Evolutionary conservation across 192 early-diverging fungal genomes (phyloP).

Genomic region (Podila horticola): DNA sequence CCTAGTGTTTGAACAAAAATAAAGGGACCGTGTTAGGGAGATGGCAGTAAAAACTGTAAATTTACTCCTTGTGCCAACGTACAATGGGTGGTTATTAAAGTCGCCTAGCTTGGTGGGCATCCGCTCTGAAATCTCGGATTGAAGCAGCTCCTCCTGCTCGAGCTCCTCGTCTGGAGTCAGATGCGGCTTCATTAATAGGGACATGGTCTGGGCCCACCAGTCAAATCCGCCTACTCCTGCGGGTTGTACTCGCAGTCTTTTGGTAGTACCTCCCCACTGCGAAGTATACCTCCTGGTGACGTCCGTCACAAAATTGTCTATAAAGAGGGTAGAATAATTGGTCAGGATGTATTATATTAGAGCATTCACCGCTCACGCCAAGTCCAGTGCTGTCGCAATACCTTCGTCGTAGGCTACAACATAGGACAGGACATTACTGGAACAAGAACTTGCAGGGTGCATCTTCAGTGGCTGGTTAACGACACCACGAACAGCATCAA

Average conservation of each 20-base stretch:
- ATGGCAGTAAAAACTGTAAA: background rate
- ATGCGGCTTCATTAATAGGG: constrained; percentile 25
- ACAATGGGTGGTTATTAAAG: constrained; percentile 87
- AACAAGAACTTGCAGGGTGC: constrained; percentile 58
- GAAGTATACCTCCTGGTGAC: constrained; percentile 75
- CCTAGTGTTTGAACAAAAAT: constrained; percentile 25
- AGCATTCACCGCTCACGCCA: background rate
- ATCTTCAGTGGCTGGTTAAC: constrained; percentile 63
- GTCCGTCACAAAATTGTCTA: constrained; percentile 65
- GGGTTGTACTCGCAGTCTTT: constrained; percentile 57
- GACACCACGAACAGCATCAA: constrained; percentile 66
- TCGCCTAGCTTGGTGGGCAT: constrained; percentile 85
- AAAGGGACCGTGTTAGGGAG: no score
- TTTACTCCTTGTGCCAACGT: constrained; percentile 17
- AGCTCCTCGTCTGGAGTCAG: constrained; percentile 25
- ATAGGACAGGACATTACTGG: constrained; percentile 64
- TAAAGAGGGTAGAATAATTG: no score
- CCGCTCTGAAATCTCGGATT: constrained; percentile 55
- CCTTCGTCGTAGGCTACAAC: constrained; percentile 71
- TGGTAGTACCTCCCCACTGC: constrained; percentile 62
- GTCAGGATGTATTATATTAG: no score
- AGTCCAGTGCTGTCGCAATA: background rate
- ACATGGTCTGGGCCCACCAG: constrained; percentile 52
- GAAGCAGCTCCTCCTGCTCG: constrained; percentile 64
- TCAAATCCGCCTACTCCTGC: constrained; percentile 46